Percentiles rank a stretch among this genome's conserved stretches.
These are phyloP conservation scores for Fusarium anthophilum DNA, from an alignment of 2,329 filamentous ascomycete species.

Conservation along the genomic window DNA sequence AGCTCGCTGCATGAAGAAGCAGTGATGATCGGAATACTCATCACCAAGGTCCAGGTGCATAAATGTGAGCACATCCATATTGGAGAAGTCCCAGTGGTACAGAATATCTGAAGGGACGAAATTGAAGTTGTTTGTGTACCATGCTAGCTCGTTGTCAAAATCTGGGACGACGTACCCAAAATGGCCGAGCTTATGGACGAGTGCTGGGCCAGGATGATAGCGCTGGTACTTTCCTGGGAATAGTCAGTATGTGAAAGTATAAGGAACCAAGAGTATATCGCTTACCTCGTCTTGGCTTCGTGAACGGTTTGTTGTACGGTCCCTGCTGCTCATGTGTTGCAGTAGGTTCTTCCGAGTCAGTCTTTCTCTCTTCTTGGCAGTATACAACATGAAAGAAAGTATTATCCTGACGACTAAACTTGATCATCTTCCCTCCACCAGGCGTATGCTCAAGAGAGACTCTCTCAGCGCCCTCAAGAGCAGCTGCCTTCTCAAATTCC, in stretches of 20 bases:
- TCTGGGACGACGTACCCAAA: background rate
- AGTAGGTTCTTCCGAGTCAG: background rate
- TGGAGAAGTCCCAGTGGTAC: background rate
- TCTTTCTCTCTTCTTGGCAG: background rate
- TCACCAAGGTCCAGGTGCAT: background rate
- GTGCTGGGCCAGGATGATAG: background rate
- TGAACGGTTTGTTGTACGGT: background rate
- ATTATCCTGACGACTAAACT: background rate
- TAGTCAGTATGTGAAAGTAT: background rate
- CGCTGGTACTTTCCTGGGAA: background rate
- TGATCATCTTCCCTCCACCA: background rate
- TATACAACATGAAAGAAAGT: background rate
- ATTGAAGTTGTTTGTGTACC: background rate
- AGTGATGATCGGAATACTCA: background rate
- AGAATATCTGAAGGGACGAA: background rate
- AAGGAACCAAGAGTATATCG: fast-evolving
- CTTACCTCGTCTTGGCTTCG: background rate
- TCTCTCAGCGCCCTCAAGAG: background rate
- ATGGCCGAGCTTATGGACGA: background rate
- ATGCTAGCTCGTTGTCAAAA: background rate
- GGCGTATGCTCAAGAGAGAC: background rate
- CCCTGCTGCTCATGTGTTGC: background rate
- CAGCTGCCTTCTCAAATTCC: background rate
- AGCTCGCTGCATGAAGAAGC: background rate
- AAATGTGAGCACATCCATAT: background rate